phyloP scores from a whole-genome alignment of 345 rosid genomes.

The Excoecaria agallocha region DNA sequence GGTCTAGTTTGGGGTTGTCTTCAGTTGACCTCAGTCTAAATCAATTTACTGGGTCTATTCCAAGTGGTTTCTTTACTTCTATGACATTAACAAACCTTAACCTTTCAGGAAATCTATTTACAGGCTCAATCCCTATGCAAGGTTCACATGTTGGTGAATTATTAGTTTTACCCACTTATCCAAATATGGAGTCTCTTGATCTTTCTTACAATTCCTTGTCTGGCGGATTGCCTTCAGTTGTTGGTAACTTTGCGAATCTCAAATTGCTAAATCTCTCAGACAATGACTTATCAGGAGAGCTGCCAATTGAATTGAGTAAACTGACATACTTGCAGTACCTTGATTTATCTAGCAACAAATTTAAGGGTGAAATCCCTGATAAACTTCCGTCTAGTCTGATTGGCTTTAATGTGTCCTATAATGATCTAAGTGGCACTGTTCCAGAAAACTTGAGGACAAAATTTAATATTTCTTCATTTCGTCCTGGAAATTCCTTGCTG shows the following conservation, averaged over 20 bases:
- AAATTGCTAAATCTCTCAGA: slow-evolving; percentile 62
- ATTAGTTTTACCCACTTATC: slow-evolving; percentile 39
- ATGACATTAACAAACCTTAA: slow-evolving; percentile 55
- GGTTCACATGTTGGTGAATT: slow-evolving; percentile 60
- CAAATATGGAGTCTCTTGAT: slow-evolving; percentile 77
- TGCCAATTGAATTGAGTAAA: slow-evolving; percentile 72
- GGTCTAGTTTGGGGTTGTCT: slow-evolving; percentile 42
- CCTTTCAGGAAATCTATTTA: slow-evolving; percentile 72
- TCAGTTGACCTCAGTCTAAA: slow-evolving; percentile 74
- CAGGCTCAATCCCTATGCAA: slow-evolving; percentile 64
- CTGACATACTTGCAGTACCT: slow-evolving; percentile 64
- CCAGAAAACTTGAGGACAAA: slow-evolving; percentile 51
- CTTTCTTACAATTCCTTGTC: slow-evolving; percentile 72
- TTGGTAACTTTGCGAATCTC: slow-evolving; percentile 59
- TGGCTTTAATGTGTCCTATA: slow-evolving; percentile 73
- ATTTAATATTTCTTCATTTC: slow-evolving; percentile 57
- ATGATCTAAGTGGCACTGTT: slow-evolving; percentile 63
- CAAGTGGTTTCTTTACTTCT: slow-evolving; percentile 58
- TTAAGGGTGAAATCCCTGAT: slow-evolving; percentile 63
- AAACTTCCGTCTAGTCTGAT: slow-evolving; percentile 55
- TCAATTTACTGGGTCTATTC: slow-evolving; percentile 60
- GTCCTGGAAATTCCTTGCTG: slow-evolving; percentile 67
- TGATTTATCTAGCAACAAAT: slow-evolving; percentile 75
- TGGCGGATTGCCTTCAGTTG: slow-evolving; percentile 58
- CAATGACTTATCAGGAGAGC: slow-evolving; percentile 61